phyloP scores from a whole-genome alignment of 768 basidiomycete species.

The Tricholoma bakamatsutake region DNA sequence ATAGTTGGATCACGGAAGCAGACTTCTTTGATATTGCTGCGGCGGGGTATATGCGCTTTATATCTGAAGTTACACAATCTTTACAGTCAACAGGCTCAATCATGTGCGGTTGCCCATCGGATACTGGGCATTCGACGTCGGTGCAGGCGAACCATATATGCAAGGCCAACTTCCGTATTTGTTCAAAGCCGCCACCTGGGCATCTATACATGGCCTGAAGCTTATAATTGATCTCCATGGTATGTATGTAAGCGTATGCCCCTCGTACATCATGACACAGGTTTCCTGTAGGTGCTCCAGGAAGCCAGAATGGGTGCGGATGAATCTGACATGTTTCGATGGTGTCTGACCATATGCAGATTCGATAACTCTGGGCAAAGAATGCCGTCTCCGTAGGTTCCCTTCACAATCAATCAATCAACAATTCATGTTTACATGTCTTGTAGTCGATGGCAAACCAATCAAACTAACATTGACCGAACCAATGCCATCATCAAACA shows the following conservation, averaged over 20 bases:
- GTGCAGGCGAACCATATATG: slow-evolving; percentile 71
- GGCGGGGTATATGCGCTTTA: slow-evolving; percentile 49
- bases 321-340: neutral
- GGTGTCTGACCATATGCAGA: slow-evolving; percentile 27
- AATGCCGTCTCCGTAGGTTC: slow-evolving; percentile 44
- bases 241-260: slow-evolving; percentile 8
- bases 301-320: slow-evolving; percentile 75
- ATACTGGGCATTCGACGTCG: slow-evolving; percentile 86
- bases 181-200: slow-evolving; percentile 63
- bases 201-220: slow-evolving; percentile 64
- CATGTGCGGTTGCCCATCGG: slow-evolving; percentile 84
- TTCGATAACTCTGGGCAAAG: slow-evolving; percentile 80
- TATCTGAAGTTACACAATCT: slow-evolving; percentile 3
- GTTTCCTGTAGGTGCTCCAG: slow-evolving; percentile 52
- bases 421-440: slow-evolving; percentile 2
- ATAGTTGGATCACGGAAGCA: slow-evolving; percentile 77
- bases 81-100: slow-evolving; percentile 49
- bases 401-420: neutral
- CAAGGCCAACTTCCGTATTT: slow-evolving; percentile 73
- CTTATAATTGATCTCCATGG: slow-evolving; percentile 77
- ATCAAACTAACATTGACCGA: slow-evolving; percentile 58
- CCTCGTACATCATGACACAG: slow-evolving; percentile 1
- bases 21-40: slow-evolving; percentile 74
- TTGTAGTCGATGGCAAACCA: slow-evolving; percentile 57
- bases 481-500: slow-evolving; percentile 60